Base-by-base conservation (phyloP, 2,329 filamentous ascomycete species). In the Fusarium nelsonii region DNA sequence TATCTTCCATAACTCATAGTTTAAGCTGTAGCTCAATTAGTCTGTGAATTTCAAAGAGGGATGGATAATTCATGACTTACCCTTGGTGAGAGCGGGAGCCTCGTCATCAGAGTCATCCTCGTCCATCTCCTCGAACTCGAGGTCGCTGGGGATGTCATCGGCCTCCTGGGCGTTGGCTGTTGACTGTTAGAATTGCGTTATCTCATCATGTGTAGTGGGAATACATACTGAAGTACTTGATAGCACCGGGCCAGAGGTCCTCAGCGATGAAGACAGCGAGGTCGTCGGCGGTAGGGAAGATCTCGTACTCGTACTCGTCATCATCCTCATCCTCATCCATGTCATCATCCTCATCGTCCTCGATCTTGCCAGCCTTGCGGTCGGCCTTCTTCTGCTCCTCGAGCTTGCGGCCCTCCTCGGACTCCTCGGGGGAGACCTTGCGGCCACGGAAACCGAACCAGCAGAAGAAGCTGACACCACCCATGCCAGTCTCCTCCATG, bases 201-300 rank as follows among this genome's bases (percentile, higher is more conserved):
- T 16, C 11, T 8, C 7, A 34, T 6, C 4, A 3, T 37, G 23
- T 15, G 32, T 15, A 44, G 26, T 26, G 26, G 26, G 23, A n/a
- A 32, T 58, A 87, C 92, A 82, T 84, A 96, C 93, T 92, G 82
- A 96, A 98, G 82, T 96, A 97, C 79, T 92, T 93, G 79, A 97
- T 90, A 60, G 94, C 95, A 68, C 90, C 89, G 48, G 93, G 92
- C 90, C 91, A 97, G 53, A 98, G 83, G 73, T 98, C 95, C 77
- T 98, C 94, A 10, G 91, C 89, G 72, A 98, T 84, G 63, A 89
- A 85, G 67, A 93, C 86, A 39, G 94, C 94, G 48, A 98, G 80
- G 65, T 94, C 91, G 72, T 97, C 93, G 23, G 92, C 95, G 43
- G 89, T 89, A n/a, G 92, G 91, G 84, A 96, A 97, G 73, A 97